Percentiles rank a stretch among this genome's conserved stretches.
Evolutionary conservation across 257 asterid species (phyloP).

Genomic region (Salvia splendens): DNA sequence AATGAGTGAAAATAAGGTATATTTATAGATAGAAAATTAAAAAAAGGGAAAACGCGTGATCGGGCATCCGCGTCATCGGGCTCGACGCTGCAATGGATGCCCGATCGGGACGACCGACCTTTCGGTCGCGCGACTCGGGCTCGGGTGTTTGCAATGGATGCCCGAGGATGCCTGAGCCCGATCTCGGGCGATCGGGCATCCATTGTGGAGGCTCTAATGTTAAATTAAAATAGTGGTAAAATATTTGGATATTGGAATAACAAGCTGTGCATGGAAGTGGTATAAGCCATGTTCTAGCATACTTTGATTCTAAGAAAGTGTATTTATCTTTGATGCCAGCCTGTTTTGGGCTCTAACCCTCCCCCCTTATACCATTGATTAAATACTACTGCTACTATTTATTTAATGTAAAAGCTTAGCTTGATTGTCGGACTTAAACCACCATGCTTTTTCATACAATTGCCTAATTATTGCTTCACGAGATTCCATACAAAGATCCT

Average conservation of each 20-base stretch:
- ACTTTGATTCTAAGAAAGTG: slow-evolving; percentile 37
- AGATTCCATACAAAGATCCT: slow-evolving; percentile 18
- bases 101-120: no score
- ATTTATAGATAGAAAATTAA: no score
- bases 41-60: no score
- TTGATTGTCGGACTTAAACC: slow-evolving; percentile 57
- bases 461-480: slow-evolving; percentile 15
- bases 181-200: no score
- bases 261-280: slow-evolving; percentile 26
- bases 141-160: no score
- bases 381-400: slow-evolving; percentile 2
- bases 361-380: background rate
- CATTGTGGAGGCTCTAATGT: no score
- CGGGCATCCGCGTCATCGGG: no score
- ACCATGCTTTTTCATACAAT: slow-evolving; percentile 17
- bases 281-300: slow-evolving; percentile 47
- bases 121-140: no score
- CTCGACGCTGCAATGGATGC: no score
- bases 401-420: slow-evolving; percentile 52
- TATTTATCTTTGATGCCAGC: slow-evolving; percentile 43
- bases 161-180: no score
- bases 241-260: slow-evolving; percentile 24
- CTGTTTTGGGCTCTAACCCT: slow-evolving; percentile 38
- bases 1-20: no score
- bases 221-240: background rate